Conservation (phyloP, 2,329 filamentous ascomycete genomes). For the Aspergillus sp. region DNA sequence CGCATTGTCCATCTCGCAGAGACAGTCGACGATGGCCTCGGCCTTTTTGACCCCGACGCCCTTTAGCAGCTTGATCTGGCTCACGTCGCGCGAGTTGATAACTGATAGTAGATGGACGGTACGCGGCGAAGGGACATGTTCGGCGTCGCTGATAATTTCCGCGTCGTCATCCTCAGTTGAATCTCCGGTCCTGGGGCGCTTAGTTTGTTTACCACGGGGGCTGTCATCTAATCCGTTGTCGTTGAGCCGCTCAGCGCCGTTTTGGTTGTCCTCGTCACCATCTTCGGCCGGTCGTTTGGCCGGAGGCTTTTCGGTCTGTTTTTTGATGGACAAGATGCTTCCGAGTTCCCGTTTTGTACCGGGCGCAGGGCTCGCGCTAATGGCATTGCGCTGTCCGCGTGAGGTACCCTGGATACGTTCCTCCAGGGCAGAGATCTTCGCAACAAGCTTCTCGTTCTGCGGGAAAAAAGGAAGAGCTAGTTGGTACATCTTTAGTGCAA, state of each 20-base stretch:
- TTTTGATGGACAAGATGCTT: conserved; percentile 26
- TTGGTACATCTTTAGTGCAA: conserved; percentile 77
- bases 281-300: conserved; percentile 21
- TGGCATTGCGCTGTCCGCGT: conserved; percentile 9
- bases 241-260: conserved; percentile 16
- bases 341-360: conserved; percentile 17
- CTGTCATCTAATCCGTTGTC: conserved; percentile 21
- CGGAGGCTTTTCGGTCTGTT: conserved; percentile 15
- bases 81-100: conserved; percentile 38
- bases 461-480: conserved; percentile 78
- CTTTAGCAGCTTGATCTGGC: conserved; percentile 37
- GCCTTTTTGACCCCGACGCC: conserved; percentile 41
- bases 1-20: conserved; percentile 34
- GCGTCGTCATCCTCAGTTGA: conserved; percentile 9
- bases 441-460: conserved; percentile 62
- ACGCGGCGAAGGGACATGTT: conserved; percentile 28
- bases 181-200: conserved; percentile 18
- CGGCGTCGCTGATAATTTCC: conserved; percentile 11
- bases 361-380: conserved; percentile 7
- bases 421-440: conserved; percentile 47
- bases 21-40: conserved; percentile 39
- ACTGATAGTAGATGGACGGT: conserved; percentile 36
- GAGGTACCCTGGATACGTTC: conserved; percentile 36
- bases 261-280: conserved; percentile 24
- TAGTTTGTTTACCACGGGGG: conserved; percentile 16